Evolutionary conservation across 192 early-diverging fungal genomes (phyloP).

Genomic region (Linderina pennispora): DNA sequence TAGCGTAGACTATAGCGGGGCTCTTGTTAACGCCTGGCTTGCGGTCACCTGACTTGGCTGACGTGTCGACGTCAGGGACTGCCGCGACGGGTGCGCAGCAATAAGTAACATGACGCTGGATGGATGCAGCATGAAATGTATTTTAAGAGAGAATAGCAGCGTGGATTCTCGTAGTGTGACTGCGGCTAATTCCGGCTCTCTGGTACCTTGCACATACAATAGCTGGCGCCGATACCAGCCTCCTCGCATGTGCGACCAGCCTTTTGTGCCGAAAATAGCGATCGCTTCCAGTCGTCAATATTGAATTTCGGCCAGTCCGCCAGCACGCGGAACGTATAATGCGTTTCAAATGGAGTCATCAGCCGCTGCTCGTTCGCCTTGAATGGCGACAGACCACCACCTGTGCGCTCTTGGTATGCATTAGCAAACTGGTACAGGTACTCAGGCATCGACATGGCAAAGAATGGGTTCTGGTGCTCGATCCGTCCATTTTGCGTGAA

Average conservation of each 20-base stretch:
- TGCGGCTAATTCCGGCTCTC: too few species aligned
- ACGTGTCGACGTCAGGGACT: too few species aligned
- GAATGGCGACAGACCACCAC: constrained; percentile 23
- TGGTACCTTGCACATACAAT: constrained; percentile 40
- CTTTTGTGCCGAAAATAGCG: constrained; percentile 26
- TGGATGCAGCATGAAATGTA: too few species aligned
- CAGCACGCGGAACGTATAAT: constrained; percentile 33
- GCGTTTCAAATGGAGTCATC: constrained; percentile 31
- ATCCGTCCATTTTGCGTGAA: constrained; percentile 32
- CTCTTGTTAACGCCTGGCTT: too few species aligned
- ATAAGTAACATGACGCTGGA: too few species aligned
- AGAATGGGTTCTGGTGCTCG: constrained; percentile 43
- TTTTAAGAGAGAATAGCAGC: too few species aligned
- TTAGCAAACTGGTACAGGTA: constrained; percentile 28
- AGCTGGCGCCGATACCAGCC: constrained; percentile 24
- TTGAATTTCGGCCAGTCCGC: constrained; percentile 33
- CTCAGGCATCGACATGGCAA: constrained; percentile 26
- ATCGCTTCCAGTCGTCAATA: constrained; percentile 13
- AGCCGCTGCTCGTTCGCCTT: constrained; percentile 33
- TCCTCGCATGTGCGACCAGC: constrained; percentile 25
- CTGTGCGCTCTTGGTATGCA: constrained; percentile 5
- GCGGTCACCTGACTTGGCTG: too few species aligned
- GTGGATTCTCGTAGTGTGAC: too few species aligned
- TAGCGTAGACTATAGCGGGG: too few species aligned
- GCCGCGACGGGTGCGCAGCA: too few species aligned